A percentile compares a stretch with the other conserved stretches of the same genome.
phyloP scores from a whole-genome alignment of 495 filamentous ascomycete species.

The Tetracladium marchalianum region DNA sequence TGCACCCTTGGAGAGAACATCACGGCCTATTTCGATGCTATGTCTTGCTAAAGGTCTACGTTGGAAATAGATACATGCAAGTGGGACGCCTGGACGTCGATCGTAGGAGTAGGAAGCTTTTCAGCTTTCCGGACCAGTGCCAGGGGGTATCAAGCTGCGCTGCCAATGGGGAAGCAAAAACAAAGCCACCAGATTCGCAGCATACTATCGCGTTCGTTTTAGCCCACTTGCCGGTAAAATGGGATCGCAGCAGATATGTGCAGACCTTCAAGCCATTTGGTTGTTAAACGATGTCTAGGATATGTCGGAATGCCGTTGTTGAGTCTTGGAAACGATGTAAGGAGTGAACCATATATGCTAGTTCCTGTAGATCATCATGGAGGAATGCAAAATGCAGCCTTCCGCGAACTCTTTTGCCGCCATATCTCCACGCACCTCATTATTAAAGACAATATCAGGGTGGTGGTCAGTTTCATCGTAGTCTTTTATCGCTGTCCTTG shows the following conservation, averaged over 20 bases:
- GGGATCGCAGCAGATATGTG: slow-evolving; percentile 38
- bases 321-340: slow-evolving; percentile 42
- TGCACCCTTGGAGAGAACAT: slow-evolving; percentile 31
- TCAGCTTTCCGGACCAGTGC: slow-evolving; percentile 46
- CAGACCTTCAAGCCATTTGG: slow-evolving; percentile 43
- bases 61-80: slow-evolving; percentile 48
- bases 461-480: slow-evolving; percentile 25
- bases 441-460: slow-evolving; percentile 42
- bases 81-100: slow-evolving; percentile 36
- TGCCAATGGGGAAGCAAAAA: slow-evolving; percentile 47
- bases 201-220: slow-evolving; percentile 35
- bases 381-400: slow-evolving; percentile 40
- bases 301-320: slow-evolving; percentile 46
- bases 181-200: slow-evolving; percentile 49
- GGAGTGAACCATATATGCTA: slow-evolving; percentile 40
- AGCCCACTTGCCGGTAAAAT: slow-evolving; percentile 40
- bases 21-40: slow-evolving; percentile 42
- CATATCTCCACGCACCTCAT: slow-evolving; percentile 31
- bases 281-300: slow-evolving; percentile 47
- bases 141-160: slow-evolving; percentile 35
- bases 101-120: slow-evolving; percentile 49
- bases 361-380: slow-evolving; percentile 35
- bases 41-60: too few species aligned
- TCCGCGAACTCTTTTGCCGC: slow-evolving; percentile 34
- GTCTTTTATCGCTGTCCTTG: slow-evolving; percentile 19